Base-by-base conservation (phyloP, 208 protist genomes). In the Trypanosoma rangeli region DNA sequence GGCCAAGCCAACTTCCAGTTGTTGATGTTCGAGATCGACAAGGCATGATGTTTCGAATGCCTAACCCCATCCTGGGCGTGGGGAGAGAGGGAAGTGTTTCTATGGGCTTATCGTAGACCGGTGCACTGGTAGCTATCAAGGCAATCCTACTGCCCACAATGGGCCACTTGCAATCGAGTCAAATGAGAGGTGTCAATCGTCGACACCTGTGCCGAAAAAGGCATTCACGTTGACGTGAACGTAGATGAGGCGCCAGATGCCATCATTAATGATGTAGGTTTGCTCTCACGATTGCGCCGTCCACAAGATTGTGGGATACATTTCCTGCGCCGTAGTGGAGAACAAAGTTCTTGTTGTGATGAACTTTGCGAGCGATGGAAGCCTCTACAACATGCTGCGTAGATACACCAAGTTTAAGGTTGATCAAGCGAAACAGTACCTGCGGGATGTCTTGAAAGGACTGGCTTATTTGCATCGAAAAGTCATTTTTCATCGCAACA, bases 401-500 rank as follows among this genome's bases (percentile, higher is more conserved):
- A 72, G 83, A 49, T 81, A 79, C 66, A 60, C 75, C 29, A 58
- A 55, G 12, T 61, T 96, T 5, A 83, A 90, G 7, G 71, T 80
- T 50, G 59, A 64, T 44, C 73, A 78, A 26, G 78, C 83, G 42
- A 78, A 80, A 31, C 72, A 75, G 60, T 93, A 95, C 69, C 35
- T 85, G 5, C 73, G 74, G 5, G 84, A 94, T 64, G 78, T 93
- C 5, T 78, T 96, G 5, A 68, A 82, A 10, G 94, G 89, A 5
- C 76, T 97, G 37, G 64, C 73, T 48, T 95, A 95, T 80, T 78
- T 97, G 44, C 94, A 97, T 74, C 55, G 79, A 13, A 71, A 84
- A 61, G 79, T 85, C 49, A 89, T 93, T 70, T 65, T 93, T 48
- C 94, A 98, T 79, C 88, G 92, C 44, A 92, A 98, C 74, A 80